Evolutionary conservation across 257 asterid species (phyloP).

Genomic region (Solanum clarkiae): DNA sequence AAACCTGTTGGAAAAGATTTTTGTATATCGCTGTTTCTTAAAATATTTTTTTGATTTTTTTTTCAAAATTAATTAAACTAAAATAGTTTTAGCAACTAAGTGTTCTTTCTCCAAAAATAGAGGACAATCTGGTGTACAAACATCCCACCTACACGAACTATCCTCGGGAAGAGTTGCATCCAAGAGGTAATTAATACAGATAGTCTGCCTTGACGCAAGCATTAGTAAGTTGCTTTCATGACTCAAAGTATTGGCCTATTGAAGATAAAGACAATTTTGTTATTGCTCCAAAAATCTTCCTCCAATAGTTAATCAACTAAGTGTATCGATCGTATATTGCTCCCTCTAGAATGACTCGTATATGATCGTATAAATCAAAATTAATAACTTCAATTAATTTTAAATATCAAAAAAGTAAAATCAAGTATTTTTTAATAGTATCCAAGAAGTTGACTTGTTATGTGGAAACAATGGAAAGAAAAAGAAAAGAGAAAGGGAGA

Average conservation of each 20-base stretch:
- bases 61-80: not conserved
- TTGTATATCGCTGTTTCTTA: not conserved
- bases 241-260: not conserved
- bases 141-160: not conserved
- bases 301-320: not conserved
- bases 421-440: not conserved
- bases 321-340: too few species aligned
- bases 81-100: not conserved
- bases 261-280: not conserved
- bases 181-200: not conserved
- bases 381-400: not conserved
- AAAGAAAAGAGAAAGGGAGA: not conserved
- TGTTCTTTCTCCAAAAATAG: not conserved
- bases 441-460: not conserved
- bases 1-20: not conserved
- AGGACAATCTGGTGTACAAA: not conserved
- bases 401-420: not conserved
- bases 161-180: not conserved
- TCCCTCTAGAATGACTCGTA: not conserved
- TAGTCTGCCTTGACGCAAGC: not conserved
- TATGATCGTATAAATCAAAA: not conserved
- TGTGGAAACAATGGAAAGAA: not conserved
- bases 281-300: accelerated
- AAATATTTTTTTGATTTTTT: not conserved
- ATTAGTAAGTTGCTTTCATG: too few species aligned